Conservation (phyloP, 139 green algal genomes). For the Nannochloris sp. region DNA sequence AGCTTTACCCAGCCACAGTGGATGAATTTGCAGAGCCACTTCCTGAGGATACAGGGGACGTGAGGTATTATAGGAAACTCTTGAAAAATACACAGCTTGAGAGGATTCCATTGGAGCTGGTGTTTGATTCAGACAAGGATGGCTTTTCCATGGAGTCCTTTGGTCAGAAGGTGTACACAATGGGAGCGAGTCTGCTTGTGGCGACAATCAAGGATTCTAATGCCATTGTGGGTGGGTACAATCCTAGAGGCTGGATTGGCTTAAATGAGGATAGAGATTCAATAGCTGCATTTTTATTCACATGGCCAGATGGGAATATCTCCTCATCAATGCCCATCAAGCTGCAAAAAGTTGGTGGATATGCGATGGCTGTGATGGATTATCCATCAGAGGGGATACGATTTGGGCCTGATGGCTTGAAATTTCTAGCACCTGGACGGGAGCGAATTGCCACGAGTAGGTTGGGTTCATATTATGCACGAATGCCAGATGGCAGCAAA, state of each 20-base stretch:
- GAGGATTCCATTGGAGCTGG: slow-evolving; percentile 30
- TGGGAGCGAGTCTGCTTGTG: slow-evolving; percentile 38
- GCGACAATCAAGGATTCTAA: slow-evolving; percentile 27
- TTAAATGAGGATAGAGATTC: slow-evolving; percentile 55
- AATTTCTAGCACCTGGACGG: slow-evolving; percentile 23
- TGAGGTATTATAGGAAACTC: slow-evolving; percentile 43
- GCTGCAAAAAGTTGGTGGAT: slow-evolving; percentile 58
- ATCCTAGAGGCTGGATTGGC: slow-evolving; percentile 50
- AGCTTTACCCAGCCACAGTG: slow-evolving; percentile 44
- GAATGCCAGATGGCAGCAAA: slow-evolving; percentile 31
- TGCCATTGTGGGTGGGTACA: slow-evolving; percentile 60
- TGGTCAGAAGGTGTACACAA: slow-evolving; percentile 44
- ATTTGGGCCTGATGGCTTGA: slow-evolving; percentile 65
- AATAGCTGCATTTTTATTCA: slow-evolving; percentile 69
- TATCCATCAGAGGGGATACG: slow-evolving; percentile 31
- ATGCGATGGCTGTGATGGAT: slow-evolving; percentile 51
- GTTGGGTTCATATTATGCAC: slow-evolving; percentile 56
- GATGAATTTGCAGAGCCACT: slow-evolving; percentile 40
- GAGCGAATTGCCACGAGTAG: slow-evolving; percentile 33
- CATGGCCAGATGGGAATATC: slow-evolving; percentile 45
- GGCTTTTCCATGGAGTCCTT: slow-evolving; percentile 56
- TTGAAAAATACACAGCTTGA: slow-evolving; percentile 61
- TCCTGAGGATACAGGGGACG: slow-evolving; percentile 27
- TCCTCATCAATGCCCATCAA: slow-evolving; percentile 37
- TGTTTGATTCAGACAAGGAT: slow-evolving; percentile 49